Conservation (phyloP, 345 rosid species). For the Dovyalis caffra region DNA sequence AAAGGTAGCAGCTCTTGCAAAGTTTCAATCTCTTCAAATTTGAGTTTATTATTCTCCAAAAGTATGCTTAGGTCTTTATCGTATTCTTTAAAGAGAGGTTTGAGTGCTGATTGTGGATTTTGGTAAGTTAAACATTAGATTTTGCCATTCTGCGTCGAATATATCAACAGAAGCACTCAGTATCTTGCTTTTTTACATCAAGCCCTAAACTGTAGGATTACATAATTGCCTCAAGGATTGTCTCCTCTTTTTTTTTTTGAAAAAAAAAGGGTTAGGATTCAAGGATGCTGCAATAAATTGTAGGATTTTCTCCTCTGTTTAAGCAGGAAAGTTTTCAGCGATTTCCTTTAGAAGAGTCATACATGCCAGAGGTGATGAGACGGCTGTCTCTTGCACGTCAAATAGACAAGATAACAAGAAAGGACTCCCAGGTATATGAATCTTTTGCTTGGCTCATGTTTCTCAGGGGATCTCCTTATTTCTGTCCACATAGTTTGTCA, state of each 20-base stretch:
- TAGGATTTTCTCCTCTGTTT: conserved; percentile 15
- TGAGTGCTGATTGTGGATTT: conserved; percentile 3
- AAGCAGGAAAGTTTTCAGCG: conserved; percentile 70
- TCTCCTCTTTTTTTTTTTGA: not conserved
- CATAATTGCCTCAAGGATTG: not conserved
- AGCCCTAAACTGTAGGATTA: not conserved
- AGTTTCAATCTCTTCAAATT: not conserved
- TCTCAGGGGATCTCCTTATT: not conserved
- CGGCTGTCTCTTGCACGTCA: conserved; percentile 89
- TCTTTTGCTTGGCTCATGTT: not conserved
- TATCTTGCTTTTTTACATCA: not conserved
- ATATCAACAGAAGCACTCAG: not conserved
- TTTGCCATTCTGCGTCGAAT: conserved; percentile 7
- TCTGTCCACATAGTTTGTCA: not conserved
- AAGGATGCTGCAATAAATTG: not conserved
- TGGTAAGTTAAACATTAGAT: conserved; percentile 2
- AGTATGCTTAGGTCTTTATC: not conserved
- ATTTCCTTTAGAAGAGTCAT: conserved; percentile 84
- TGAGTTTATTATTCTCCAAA: not conserved
- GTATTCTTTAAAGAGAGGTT: not conserved
- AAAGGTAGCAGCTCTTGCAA: conserved; percentile 47
- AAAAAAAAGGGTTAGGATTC: not conserved
- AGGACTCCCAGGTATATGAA: conserved; percentile 71
- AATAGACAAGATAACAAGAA: conserved; percentile 70
- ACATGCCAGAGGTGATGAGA: conserved; percentile 84